Evolutionary conservation across 768 basidiomycete genomes (phyloP).

Genomic region (Zangia roseola): DNA sequence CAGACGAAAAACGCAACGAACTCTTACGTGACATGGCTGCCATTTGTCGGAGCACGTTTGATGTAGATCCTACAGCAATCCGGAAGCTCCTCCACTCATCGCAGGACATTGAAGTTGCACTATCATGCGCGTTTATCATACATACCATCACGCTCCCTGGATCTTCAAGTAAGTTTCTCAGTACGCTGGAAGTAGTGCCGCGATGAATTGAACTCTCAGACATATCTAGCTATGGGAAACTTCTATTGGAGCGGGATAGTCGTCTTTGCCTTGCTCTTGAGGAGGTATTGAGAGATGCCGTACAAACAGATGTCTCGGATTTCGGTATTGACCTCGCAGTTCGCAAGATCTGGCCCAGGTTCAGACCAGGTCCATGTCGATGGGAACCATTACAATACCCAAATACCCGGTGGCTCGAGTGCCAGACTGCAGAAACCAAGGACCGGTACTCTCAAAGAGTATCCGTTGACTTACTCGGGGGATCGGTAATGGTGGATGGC

Average conservation of each 20-base stretch:
- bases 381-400: conserved; percentile 19
- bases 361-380: conserved; percentile 12
- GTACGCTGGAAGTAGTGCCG: too few relatives aligned
- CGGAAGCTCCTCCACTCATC: too few relatives aligned
- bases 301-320: conserved; percentile 8
- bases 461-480: conserved; percentile 39
- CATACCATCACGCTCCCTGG: too few relatives aligned
- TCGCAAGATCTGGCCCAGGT: conserved; percentile 27
- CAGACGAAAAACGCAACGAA: too few relatives aligned
- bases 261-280: conserved; percentile 31
- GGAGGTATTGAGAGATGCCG: conserved; percentile 6
- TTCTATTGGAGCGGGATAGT: conserved; percentile 28
- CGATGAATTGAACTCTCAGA: too few relatives aligned
- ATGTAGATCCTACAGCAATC: too few relatives aligned
- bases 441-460: conserved; percentile 24
- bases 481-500: conserved; percentile 44
- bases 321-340: conserved; percentile 31
- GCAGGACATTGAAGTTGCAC: too few relatives aligned
- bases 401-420: conserved; percentile 29
- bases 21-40: too few relatives aligned
- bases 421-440: conserved; percentile 20
- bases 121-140: too few relatives aligned
- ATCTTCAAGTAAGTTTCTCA: too few relatives aligned
- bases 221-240: conserved; percentile 14
- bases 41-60: too few relatives aligned